Conservation (phyloP, 2,329 filamentous ascomycete genomes). For the Trichoderma pleuroti region DNA sequence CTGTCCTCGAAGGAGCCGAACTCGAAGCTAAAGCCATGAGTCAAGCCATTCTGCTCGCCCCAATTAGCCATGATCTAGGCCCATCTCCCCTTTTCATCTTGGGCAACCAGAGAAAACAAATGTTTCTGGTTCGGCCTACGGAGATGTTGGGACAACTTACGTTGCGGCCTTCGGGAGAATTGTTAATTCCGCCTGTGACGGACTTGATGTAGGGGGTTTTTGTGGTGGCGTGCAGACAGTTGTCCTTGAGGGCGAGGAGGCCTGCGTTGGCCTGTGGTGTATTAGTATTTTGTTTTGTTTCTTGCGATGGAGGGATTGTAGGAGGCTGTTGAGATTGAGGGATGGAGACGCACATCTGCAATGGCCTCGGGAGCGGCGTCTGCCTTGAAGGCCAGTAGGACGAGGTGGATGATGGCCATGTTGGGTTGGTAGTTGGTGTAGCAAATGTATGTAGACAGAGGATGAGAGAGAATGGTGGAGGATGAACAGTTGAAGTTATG, state of each 20-base stretch:
- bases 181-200: conserved; percentile 57
- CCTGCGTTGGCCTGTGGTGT: conserved; percentile 29
- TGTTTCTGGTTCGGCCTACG: not conserved
- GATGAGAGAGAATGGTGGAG: not conserved
- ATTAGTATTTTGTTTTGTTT: not conserved
- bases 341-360: not conserved
- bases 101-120: not conserved
- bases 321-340: not conserved
- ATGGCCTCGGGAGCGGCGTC: not conserved
- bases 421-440: not conserved
- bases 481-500: not conserved
- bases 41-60: not conserved
- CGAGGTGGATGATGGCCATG: not conserved
- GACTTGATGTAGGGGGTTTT: conserved; percentile 58
- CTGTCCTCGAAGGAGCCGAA: not conserved
- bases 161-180: conserved; percentile 57
- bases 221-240: conserved; percentile 59
- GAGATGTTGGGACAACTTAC: conserved; percentile 35
- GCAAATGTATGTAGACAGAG: too few species aligned
- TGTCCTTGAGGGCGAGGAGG: conserved; percentile 50
- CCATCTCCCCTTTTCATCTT: not conserved
- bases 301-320: not conserved
- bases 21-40: conserved; percentile 8
- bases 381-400: not conserved
- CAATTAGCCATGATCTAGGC: not conserved